A percentile compares a stretch with the other conserved stretches of the same genome.
Conservation (phyloP, 345 rosid species). For the Barbarea vulgaris region DNA sequence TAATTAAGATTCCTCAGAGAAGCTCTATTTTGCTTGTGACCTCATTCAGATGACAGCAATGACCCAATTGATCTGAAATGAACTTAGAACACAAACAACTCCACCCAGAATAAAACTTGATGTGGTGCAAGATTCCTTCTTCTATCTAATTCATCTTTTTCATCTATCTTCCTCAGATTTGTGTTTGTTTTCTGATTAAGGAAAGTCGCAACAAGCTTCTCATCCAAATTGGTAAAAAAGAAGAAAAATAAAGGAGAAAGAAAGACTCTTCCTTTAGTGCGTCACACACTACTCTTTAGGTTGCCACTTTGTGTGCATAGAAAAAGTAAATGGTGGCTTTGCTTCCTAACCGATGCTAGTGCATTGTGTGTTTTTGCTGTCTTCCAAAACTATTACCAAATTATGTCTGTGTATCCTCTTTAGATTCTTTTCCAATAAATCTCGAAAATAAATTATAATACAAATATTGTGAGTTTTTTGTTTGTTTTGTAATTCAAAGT, state of each 20-base stretch:
- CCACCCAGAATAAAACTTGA: constrained; percentile 7
- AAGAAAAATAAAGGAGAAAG: constrained; percentile 7
- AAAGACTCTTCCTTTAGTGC: constrained; percentile 30
- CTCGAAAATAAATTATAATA: not conserved
- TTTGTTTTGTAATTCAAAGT: not conserved
- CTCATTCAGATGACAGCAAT: constrained; percentile 1
- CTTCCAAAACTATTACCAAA: constrained; percentile 33
- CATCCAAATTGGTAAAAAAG: constrained; percentile 28
- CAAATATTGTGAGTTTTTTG: not conserved
- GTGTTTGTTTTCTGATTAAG: constrained; percentile 35
- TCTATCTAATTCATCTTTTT: not conserved
- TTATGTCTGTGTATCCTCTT: not conserved
- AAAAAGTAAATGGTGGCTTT: constrained; percentile 34
- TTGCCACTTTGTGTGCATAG: constrained; percentile 31
- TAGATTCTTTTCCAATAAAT: not conserved
- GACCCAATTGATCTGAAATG: constrained; percentile 11
- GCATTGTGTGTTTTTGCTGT: constrained; percentile 34
- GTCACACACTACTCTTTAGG: constrained; percentile 26
- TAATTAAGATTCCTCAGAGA: not conserved
- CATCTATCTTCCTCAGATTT: constrained; percentile 8
- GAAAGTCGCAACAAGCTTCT: constrained; percentile 33
- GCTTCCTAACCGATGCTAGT: constrained; percentile 41
- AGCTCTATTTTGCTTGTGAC: constrained; percentile 17
- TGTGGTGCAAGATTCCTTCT: constrained; percentile 31
- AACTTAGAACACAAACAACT: constrained; percentile 1